Conservation (phyloP, 1,284 basidiomycete species). For the Apiotrichum siamense region DNA sequence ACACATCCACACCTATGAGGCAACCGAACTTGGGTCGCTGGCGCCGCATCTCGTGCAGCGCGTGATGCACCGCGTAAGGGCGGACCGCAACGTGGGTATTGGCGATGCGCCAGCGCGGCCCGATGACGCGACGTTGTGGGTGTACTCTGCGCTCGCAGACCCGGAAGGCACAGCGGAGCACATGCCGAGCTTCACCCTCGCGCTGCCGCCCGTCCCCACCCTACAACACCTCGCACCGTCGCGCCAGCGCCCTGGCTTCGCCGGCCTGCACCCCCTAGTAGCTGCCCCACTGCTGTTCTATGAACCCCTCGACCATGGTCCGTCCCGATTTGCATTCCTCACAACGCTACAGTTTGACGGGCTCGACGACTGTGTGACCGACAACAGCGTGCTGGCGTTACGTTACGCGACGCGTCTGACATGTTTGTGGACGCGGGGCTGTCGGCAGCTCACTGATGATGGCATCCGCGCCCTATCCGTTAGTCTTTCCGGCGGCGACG, state of each 20-base stretch:
- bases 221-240: constrained; percentile 20
- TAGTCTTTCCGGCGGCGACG: constrained; percentile 13
- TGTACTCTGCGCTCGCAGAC: constrained; percentile 21
- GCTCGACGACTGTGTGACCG: constrained; percentile 21
- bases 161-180: constrained; percentile 12
- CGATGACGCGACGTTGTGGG: constrained; percentile 39
- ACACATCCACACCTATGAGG: constrained; percentile 24
- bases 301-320: constrained; percentile 1
- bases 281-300: constrained; percentile 26
- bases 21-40: constrained; percentile 16
- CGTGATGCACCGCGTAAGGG: constrained; percentile 23
- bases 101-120: constrained; percentile 14
- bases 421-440: constrained; percentile 30
- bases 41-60: constrained; percentile 15
- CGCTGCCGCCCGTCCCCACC: constrained; percentile 16
- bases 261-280: constrained; percentile 26
- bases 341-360: constrained; percentile 34
- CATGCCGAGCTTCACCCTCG: constrained; percentile 17
- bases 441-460: constrained; percentile 24
- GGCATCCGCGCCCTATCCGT: constrained; percentile 28
- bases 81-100: neutral
- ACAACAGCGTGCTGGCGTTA: constrained; percentile 23
- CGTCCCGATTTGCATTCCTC: constrained; percentile 16
- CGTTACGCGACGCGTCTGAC: constrained; percentile 33
- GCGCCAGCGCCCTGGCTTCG: neutral